phyloP scores from a whole-genome alignment of 345 rosid genomes.

The Trapa incisa region DNA sequence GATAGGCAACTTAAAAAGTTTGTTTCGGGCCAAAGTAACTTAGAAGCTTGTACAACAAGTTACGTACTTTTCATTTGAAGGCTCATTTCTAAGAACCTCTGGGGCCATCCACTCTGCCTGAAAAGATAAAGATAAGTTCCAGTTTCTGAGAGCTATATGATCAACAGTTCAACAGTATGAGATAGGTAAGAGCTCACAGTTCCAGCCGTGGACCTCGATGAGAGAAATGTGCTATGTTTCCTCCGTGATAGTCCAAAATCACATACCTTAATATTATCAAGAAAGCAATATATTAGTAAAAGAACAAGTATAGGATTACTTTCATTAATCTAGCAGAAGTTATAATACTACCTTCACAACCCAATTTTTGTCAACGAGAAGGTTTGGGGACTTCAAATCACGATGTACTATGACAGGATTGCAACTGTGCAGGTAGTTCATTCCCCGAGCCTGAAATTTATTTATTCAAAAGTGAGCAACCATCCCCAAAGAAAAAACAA shows the following conservation, averaged over 20 bases:
- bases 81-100: constrained; percentile 92
- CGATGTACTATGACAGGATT: constrained; percentile 78
- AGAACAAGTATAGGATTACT: background rate
- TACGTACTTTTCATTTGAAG: constrained; percentile 75
- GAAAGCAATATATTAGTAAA: constrained; percentile 1
- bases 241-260: constrained; percentile 89
- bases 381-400: constrained; percentile 92
- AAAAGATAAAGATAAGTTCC: constrained; percentile 4
- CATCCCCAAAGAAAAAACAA: background rate
- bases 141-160: background rate
- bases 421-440: constrained; percentile 92
- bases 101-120: constrained; percentile 99
- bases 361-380: constrained; percentile 93
- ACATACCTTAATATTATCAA: constrained; percentile 45
- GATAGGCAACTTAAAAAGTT: background rate
- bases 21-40: background rate
- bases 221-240: constrained; percentile 88
- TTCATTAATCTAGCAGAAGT: background rate
- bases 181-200: constrained; percentile 34
- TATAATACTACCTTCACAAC: constrained; percentile 58
- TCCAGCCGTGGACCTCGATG: constrained; percentile 92
- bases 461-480: background rate
- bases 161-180: background rate
- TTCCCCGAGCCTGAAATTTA: constrained; percentile 73
- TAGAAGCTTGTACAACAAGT: background rate